A percentile compares a stretch with the other conserved stretches of the same genome.
Evolutionary conservation across 768 basidiomycete species (phyloP).

Genomic region (Pisolithus microcarpus): DNA sequence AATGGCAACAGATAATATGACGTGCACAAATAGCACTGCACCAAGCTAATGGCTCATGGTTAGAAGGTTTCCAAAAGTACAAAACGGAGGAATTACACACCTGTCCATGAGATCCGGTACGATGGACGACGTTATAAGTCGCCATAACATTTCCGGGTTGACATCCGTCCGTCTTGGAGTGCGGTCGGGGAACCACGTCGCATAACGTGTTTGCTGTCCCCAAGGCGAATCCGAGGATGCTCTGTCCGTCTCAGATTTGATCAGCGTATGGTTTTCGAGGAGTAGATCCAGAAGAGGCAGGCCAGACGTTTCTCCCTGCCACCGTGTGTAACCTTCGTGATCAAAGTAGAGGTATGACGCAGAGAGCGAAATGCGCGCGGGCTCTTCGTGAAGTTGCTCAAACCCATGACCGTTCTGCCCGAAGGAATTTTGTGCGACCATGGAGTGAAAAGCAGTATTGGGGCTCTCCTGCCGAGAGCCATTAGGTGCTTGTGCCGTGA

Average conservation of each 20-base stretch:
- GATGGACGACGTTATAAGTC: conserved; percentile 78
- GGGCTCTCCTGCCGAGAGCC: conserved; percentile 44
- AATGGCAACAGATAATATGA: conserved; percentile 92
- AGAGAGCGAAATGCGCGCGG: conserved; percentile 56
- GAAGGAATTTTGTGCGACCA: conserved; percentile 32
- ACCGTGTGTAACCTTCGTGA: conserved; percentile 79
- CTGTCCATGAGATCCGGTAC: conserved; percentile 91
- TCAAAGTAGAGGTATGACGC: conserved; percentile 83
- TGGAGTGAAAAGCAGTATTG: conserved; percentile 32
- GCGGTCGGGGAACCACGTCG: conserved; percentile 81
- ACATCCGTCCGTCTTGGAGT: conserved; percentile 66
- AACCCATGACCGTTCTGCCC: conserved; percentile 13
- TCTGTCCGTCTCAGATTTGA: conserved; percentile 29
- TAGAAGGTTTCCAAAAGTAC: conserved; percentile 7
- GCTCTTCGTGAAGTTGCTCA: conserved; percentile 51
- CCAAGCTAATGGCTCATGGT: conserved; percentile 42
- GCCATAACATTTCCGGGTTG: conserved; percentile 85
- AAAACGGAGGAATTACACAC: conserved; percentile 35
- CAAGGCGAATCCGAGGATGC: conserved; percentile 21
- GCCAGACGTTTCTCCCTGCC: conserved; percentile 92
- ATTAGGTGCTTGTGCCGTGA: conserved; percentile 39
- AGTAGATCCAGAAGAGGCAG: conserved; percentile 82
- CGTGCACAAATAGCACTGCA: conserved; percentile 82
- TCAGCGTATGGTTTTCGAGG: conserved; percentile 56
- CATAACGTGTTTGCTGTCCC: conserved; percentile 24